Evolutionary conservation across 441 rosid genomes (phyloP).

Genomic region (Adansonia rubrostipa): DNA sequence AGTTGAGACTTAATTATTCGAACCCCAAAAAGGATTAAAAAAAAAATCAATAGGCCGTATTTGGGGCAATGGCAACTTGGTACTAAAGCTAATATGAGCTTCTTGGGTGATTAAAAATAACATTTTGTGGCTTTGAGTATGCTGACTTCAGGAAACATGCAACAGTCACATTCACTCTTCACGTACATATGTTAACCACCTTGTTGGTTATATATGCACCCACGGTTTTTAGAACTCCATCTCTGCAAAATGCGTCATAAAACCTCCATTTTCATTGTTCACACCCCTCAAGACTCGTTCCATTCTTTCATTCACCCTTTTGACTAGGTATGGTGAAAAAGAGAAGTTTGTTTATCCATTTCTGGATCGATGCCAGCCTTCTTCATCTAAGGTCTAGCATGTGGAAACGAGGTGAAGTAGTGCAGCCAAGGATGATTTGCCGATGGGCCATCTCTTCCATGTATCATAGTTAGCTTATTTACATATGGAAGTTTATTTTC

Average conservation of each 20-base stretch:
- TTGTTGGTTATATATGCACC: slow-evolving; percentile 19
- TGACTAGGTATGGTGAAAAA: background rate
- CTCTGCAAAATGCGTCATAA: background rate
- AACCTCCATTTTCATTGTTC: background rate
- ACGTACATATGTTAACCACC: background rate
- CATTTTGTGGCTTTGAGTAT: background rate
- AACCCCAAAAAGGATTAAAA: background rate
- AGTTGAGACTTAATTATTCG: background rate
- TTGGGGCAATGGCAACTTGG: slow-evolving; percentile 4
- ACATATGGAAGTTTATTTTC: background rate
- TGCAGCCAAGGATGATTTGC: slow-evolving; percentile 69
- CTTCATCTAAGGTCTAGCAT: slow-evolving; percentile 43
- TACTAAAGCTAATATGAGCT: background rate
- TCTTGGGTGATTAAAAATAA: background rate
- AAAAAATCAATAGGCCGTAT: background rate
- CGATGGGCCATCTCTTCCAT: slow-evolving; percentile 27
- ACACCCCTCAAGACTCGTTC: background rate
- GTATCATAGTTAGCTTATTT: background rate
- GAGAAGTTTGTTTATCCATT: background rate
- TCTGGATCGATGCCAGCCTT: background rate
- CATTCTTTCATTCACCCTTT: background rate
- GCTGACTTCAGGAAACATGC: slow-evolving; percentile 22
- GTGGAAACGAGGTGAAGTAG: slow-evolving; percentile 34
- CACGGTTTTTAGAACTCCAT: background rate
- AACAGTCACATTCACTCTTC: background rate